phyloP scores from a whole-genome alignment of 768 basidiomycete genomes.

The Exsudoporus frostii region DNA sequence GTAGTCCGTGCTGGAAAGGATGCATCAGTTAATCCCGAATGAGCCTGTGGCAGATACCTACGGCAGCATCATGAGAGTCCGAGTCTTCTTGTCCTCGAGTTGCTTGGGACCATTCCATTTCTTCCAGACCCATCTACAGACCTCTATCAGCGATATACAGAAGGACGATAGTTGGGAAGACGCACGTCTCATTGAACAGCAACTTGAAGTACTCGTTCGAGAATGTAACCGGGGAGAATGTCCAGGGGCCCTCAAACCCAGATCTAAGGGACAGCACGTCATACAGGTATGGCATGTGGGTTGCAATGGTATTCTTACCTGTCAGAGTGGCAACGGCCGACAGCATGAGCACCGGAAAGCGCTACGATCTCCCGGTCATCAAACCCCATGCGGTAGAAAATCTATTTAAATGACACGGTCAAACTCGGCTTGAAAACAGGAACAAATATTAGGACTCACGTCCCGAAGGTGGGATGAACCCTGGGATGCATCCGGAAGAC shows the following conservation, averaged over 20 bases:
- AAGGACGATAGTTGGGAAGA: not conserved
- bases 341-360: constrained; percentile 89
- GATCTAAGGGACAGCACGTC: constrained; percentile 39
- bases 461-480: constrained; percentile 82
- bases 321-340: constrained; percentile 90
- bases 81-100: constrained; percentile 88
- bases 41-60: constrained; percentile 36
- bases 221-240: constrained; percentile 86
- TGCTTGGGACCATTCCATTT: constrained; percentile 96
- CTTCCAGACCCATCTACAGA: constrained; percentile 80
- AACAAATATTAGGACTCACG: constrained; percentile 36
- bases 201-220: constrained; percentile 87
- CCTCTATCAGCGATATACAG: not conserved
- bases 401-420: constrained; percentile 27
- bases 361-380: constrained; percentile 98
- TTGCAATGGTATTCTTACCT: constrained; percentile 40
- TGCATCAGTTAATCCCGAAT: not conserved
- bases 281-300: not conserved
- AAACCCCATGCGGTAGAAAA: constrained; percentile 84
- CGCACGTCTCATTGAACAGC: constrained; percentile 79
- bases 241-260: constrained; percentile 91
- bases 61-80: constrained; percentile 94
- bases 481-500: constrained; percentile 83
- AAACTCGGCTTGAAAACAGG: not conserved
- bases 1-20: constrained; percentile 68